phyloP scores from a whole-genome alignment of 768 basidiomycete species.

The Collybiopsis confluens region DNA sequence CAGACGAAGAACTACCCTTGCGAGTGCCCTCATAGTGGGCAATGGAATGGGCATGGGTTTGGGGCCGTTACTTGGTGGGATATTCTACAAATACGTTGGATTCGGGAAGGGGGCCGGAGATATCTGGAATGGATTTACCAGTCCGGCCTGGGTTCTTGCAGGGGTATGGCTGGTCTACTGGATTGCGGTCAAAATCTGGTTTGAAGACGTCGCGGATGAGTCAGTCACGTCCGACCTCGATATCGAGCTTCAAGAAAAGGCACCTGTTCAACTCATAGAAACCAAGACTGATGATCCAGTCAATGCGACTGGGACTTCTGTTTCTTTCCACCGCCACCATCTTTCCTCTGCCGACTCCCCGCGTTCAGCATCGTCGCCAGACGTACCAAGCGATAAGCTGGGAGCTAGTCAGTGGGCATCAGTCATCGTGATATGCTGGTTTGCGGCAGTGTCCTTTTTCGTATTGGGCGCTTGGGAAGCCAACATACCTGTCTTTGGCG shows the following conservation, averaged over 20 bases:
- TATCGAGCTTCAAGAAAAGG: background rate
- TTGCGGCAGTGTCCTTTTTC: slow-evolving; percentile 67
- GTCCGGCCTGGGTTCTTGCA: slow-evolving; percentile 65
- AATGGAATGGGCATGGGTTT: slow-evolving; percentile 59
- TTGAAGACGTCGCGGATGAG: slow-evolving; percentile 23
- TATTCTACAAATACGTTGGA: slow-evolving; percentile 53
- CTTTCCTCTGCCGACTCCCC: background rate
- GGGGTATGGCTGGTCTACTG: slow-evolving; percentile 51
- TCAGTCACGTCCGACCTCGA: background rate
- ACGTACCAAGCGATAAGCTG: slow-evolving; percentile 7
- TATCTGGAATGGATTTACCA: slow-evolving; percentile 65
- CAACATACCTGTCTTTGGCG: slow-evolving; percentile 54
- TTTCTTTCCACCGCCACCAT: slow-evolving; percentile 6
- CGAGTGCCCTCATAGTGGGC: slow-evolving; percentile 58
- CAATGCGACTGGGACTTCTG: background rate
- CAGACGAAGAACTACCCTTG: slow-evolving; percentile 57
- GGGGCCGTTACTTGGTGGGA: slow-evolving; percentile 61
- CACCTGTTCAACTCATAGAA: background rate
- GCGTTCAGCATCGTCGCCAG: background rate
- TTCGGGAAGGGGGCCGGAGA: slow-evolving; percentile 25
- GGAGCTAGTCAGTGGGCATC: slow-evolving; percentile 44
- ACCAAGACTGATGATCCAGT: background rate
- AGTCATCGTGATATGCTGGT: slow-evolving; percentile 64
- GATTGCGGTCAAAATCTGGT: slow-evolving; percentile 28
- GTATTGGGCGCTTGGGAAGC: slow-evolving; percentile 67